Evolutionary conservation across 129 eudicot species (phyloP).

Genomic region (Lactuca sativa): DNA sequence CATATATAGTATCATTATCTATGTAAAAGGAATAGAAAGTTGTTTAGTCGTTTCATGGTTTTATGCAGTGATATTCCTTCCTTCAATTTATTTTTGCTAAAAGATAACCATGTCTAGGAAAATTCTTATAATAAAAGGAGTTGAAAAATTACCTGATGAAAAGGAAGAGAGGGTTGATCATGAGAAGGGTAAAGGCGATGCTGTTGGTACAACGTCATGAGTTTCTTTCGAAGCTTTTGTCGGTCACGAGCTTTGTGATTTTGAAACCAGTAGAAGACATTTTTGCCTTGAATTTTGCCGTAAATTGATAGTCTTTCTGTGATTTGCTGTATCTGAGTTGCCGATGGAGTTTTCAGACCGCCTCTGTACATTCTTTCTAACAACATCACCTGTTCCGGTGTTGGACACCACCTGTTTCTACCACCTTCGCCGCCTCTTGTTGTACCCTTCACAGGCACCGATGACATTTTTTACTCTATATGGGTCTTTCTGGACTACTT

Average conservation of each 20-base stretch:
- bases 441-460: too few relatives aligned
- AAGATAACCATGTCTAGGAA: too few relatives aligned
- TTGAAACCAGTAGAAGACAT: conserved; percentile 86
- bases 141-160: conserved; percentile 26
- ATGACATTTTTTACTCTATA: too few relatives aligned
- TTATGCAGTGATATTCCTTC: neutral
- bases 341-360: conserved; percentile 74
- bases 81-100: too few relatives aligned
- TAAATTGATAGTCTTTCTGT: conserved; percentile 52
- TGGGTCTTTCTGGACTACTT: too few relatives aligned
- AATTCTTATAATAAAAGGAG: neutral
- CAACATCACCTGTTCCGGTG: conserved; percentile 66
- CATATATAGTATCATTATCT: neutral
- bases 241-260: conserved; percentile 83
- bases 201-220: conserved; percentile 35
- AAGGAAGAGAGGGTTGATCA: conserved; percentile 18
- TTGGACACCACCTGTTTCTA: conserved; percentile 59
- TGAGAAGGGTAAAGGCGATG: conserved; percentile 27
- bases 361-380: conserved; percentile 65
- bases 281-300: conserved; percentile 79
- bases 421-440: too few relatives aligned
- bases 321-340: conserved; percentile 75
- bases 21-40: neutral
- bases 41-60: neutral
- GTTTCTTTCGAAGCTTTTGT: conserved; percentile 71